phyloP scores from a whole-genome alignment of 768 basidiomycete genomes.

The Rhizopogon vesiculosus region DNA sequence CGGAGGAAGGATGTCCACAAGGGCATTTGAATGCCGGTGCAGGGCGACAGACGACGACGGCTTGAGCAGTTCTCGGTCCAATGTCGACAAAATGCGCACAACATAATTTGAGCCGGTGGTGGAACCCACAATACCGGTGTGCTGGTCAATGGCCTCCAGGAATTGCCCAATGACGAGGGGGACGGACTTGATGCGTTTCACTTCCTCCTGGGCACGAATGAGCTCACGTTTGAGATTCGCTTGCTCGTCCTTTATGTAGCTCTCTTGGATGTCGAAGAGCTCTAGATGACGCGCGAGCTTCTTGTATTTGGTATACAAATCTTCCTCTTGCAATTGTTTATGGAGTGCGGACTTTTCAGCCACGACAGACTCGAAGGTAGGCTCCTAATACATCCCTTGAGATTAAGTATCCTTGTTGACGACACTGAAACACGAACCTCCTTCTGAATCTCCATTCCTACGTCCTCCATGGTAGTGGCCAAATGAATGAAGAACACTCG shows the following conservation, averaged over 20 bases:
- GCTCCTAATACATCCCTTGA: slow-evolving; percentile 54
- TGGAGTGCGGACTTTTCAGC: slow-evolving; percentile 86
- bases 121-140: slow-evolving; percentile 94
- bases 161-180: slow-evolving; percentile 99
- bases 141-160: slow-evolving; percentile 97
- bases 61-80: slow-evolving; percentile 96
- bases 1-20: slow-evolving; percentile 97
- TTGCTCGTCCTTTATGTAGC: slow-evolving; percentile 99
- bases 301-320: slow-evolving; percentile 97
- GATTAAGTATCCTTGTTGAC: slow-evolving; percentile 1
- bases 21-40: slow-evolving; percentile 96
- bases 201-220: slow-evolving; percentile 98
- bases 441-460: slow-evolving; percentile 80
- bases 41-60: slow-evolving; percentile 97
- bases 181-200: slow-evolving; percentile 98
- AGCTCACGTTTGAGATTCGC: slow-evolving; percentile 97
- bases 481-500: slow-evolving; percentile 3
- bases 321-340: slow-evolving; percentile 85
- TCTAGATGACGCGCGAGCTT: slow-evolving; percentile 92
- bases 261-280: slow-evolving; percentile 90
- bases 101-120: slow-evolving; percentile 99
- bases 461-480: slow-evolving; percentile 70
- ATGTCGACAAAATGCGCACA: slow-evolving; percentile 92
- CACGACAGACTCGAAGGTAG: slow-evolving; percentile 82
- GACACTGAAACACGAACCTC: slow-evolving; percentile 46